These are phyloP conservation scores for Opeltia flavorubescens DNA, from an alignment of 495 filamentous ascomycete species.

Conservation along the genomic window DNA sequence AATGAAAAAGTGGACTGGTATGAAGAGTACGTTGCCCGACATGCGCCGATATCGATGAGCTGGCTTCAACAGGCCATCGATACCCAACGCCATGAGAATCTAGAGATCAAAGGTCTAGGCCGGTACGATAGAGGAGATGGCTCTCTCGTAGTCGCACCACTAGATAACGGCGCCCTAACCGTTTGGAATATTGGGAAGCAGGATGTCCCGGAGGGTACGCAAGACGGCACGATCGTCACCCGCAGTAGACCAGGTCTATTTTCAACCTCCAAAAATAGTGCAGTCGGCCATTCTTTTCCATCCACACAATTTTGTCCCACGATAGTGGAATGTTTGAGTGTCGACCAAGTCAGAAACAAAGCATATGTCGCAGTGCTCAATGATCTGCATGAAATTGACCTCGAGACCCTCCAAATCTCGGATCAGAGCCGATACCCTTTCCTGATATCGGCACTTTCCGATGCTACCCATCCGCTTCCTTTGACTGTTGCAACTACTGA, in stretches of 20 bases:
- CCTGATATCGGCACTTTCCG: conserved; percentile 71
- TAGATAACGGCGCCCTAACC: conserved; percentile 76
- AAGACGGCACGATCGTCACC: conserved; percentile 50
- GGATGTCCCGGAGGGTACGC: conserved; percentile 24
- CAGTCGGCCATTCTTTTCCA: conserved; percentile 4
- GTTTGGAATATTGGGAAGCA: conserved; percentile 69
- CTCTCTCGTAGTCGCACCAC: conserved; percentile 55
- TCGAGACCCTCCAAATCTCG: conserved; percentile 60
- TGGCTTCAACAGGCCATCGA: conserved; percentile 55
- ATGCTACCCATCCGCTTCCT: conserved; percentile 56
- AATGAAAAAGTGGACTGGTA: conserved; percentile 64
- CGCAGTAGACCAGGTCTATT: conserved; percentile 52
- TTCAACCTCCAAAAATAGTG: conserved; percentile 19
- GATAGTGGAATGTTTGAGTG: conserved; percentile 71
- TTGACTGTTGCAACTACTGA: conserved; percentile 76
- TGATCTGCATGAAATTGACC: conserved; percentile 66
- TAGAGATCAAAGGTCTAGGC: conserved; percentile 52
- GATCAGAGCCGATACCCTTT: conserved; percentile 64
- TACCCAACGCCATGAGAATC: conserved; percentile 18
- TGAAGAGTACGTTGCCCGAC: conserved; percentile 71
- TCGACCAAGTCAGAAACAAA: conserved; percentile 54
- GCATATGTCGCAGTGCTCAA: conserved; percentile 70
- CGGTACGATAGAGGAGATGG: conserved; percentile 33
- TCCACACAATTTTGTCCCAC: conserved; percentile 7
- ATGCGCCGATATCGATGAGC: conserved; percentile 55